Conservation (phyloP, 495 filamentous ascomycete species). For the Tuber indicum region DNA sequence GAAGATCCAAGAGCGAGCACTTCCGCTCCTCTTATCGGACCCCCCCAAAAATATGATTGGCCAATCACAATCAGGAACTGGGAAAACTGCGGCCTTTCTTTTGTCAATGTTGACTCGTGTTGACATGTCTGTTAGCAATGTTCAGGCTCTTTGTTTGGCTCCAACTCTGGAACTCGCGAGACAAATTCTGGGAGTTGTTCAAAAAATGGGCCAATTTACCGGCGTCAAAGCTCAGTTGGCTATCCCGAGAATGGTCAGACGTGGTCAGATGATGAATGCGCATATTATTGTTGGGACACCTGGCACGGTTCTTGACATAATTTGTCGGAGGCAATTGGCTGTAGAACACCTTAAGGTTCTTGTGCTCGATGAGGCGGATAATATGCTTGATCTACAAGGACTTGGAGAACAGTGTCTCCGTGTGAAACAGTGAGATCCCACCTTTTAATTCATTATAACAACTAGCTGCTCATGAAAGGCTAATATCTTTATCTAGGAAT, state of each 20-base stretch:
- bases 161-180: slow-evolving; percentile 92
- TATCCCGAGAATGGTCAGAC: slow-evolving; percentile 65
- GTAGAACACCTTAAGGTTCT: slow-evolving; percentile 62
- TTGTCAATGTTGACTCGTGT: slow-evolving; percentile 82
- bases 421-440: slow-evolving; percentile 58
- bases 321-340: slow-evolving; percentile 64
- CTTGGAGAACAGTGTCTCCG: no score
- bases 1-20: slow-evolving; percentile 89
- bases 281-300: slow-evolving; percentile 92
- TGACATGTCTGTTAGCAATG: slow-evolving; percentile 59
- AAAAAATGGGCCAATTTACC: slow-evolving; percentile 74
- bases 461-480: slow-evolving; percentile 2
- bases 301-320: slow-evolving; percentile 81
- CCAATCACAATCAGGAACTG: slow-evolving; percentile 96
- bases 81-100: slow-evolving; percentile 95
- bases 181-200: slow-evolving; percentile 80
- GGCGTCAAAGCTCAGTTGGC: slow-evolving; percentile 65
- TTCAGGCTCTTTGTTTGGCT: slow-evolving; percentile 83
- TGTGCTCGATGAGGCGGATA: no score
- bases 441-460: not conserved
- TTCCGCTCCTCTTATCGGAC: slow-evolving; percentile 78
- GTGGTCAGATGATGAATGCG: slow-evolving; percentile 55
- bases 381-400: no score
- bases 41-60: slow-evolving; percentile 89
- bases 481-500: slow-evolving; percentile 5